A percentile compares a stretch with the other conserved stretches of the same genome.
These are phyloP conservation scores for Hypoxylon lenormandii DNA, from an alignment of 495 filamentous ascomycete species.

Conservation along the genomic window DNA sequence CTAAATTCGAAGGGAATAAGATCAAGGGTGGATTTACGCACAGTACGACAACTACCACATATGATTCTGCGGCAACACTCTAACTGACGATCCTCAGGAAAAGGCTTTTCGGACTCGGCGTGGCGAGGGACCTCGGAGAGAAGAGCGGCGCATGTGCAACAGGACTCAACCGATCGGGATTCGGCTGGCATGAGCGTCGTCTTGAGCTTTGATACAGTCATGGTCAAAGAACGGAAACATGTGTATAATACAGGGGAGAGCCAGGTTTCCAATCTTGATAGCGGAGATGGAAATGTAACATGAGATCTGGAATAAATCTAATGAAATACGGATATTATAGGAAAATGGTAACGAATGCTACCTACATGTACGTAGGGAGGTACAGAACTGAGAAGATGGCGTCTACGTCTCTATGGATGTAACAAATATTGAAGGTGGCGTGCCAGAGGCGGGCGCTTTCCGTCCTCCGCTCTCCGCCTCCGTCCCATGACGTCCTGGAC, in stretches of 20 bases:
- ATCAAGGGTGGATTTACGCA: slow-evolving; percentile 46
- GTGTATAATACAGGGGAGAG: not conserved
- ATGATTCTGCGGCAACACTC: slow-evolving; percentile 75
- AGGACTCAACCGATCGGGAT: slow-evolving; percentile 57
- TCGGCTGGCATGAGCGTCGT: slow-evolving; percentile 15
- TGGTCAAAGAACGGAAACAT: slow-evolving; percentile 8
- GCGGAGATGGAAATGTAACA: not conserved
- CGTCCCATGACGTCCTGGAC: slow-evolving; percentile 26
- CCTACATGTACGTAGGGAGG: too few species aligned
- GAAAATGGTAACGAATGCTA: slow-evolving; percentile 1
- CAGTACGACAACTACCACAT: slow-evolving; percentile 74
- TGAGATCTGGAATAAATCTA: not conserved
- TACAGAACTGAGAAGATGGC: too few species aligned
- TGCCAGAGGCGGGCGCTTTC: not conserved
- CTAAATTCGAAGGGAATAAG: not conserved
- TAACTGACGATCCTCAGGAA: slow-evolving; percentile 62
- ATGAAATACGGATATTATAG: not conserved
- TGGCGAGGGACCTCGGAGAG: slow-evolving; percentile 61
- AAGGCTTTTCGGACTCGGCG: slow-evolving; percentile 67
- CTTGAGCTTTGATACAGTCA: slow-evolving; percentile 40
- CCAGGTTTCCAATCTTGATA: not conserved
- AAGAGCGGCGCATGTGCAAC: slow-evolving; percentile 74
- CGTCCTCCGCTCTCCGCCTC: too few species aligned
- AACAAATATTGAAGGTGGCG: too few species aligned
- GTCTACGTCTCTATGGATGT: too few species aligned